Percentiles rank a stretch among this genome's conserved stretches.
Conservation (phyloP, 805 yeast species). For the Schwanniomyces pseudopolymorphus region DNA sequence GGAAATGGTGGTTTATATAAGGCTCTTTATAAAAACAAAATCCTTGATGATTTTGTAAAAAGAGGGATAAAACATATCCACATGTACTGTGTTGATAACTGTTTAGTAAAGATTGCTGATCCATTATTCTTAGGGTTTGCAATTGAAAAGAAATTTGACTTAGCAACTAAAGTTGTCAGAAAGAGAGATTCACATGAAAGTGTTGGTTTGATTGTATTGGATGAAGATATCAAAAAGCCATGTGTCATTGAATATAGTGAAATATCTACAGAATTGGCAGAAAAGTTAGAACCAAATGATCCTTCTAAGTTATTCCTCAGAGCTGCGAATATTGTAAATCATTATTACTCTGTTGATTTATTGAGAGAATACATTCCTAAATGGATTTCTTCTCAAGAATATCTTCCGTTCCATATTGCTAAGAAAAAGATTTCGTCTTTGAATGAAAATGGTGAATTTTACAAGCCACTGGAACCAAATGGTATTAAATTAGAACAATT, state of each 20-base stretch:
- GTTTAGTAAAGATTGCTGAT: conserved; percentile 88
- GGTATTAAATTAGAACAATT: conserved; percentile 96
- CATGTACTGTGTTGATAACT: conserved; percentile 96
- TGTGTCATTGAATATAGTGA: conserved; percentile 96
- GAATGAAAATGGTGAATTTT: conserved; percentile 41
- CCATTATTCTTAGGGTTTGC: conserved; percentile 89
- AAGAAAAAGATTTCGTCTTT: conserved; percentile 76
- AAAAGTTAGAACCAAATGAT: conserved; percentile 58
- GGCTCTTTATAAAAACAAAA: conserved; percentile 65
- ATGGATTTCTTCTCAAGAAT: conserved; percentile 67
- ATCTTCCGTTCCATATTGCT: conserved; percentile 93
- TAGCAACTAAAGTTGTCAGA: conserved; percentile 94
- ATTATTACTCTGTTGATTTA: conserved; percentile 85
- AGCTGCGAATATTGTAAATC: conserved; percentile 97
- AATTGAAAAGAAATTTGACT: conserved; percentile 58
- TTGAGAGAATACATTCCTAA: conserved; percentile 55
- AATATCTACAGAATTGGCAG: conserved; percentile 71
- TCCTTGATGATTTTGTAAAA: conserved; percentile 63
- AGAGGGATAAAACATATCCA: conserved; percentile 86
- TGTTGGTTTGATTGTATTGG: conserved; percentile 88
- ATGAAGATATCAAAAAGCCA: conserved; percentile 56
- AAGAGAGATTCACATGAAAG: conserved; percentile 84
- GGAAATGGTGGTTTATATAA: conserved; percentile 97
- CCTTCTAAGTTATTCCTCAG: conserved; percentile 60
- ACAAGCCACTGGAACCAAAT: conserved; percentile 73